phyloP scores from a whole-genome alignment of 2,329 filamentous ascomycete species.

The Venturia carpophila region DNA sequence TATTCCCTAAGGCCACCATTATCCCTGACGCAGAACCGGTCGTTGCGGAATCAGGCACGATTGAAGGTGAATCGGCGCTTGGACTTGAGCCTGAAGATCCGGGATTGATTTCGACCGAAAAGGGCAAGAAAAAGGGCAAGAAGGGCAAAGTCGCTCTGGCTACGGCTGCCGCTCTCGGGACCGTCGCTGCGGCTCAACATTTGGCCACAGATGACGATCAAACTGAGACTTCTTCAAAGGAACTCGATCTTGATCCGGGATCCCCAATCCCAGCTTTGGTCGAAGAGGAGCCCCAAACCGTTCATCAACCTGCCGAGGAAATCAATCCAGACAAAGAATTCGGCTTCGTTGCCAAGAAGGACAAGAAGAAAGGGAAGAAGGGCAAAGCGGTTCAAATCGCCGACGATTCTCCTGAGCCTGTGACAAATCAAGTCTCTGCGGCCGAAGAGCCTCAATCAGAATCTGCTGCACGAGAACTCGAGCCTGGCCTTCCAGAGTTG shows the following conservation, averaged over 20 bases:
- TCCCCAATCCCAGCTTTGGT: neutral
- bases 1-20: neutral
- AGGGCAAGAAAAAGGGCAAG: constrained; percentile 14
- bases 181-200: neutral
- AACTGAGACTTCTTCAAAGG: neutral
- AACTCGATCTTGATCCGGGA: neutral
- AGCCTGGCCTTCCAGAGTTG: neutral
- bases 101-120: neutral
- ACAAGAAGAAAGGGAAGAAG: constrained; percentile 15
- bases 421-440: neutral
- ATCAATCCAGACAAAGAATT: constrained; percentile 13
- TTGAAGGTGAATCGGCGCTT: neutral
- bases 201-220: neutral
- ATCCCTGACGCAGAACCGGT: neutral
- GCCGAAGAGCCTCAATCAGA: neutral
- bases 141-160: constrained; percentile 8
- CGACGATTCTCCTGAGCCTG: neutral
- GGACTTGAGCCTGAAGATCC: neutral
- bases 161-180: neutral
- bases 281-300: neutral
- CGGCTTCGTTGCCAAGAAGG: constrained; percentile 2
- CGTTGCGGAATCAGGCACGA: neutral
- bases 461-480: neutral
- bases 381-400: neutral
- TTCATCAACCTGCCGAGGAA: neutral